Evolutionary conservation across 2,329 filamentous ascomycete species (phyloP), one percentile per base, ranked within the genome.

Genomic region (Grosmannia serpens): DNA sequence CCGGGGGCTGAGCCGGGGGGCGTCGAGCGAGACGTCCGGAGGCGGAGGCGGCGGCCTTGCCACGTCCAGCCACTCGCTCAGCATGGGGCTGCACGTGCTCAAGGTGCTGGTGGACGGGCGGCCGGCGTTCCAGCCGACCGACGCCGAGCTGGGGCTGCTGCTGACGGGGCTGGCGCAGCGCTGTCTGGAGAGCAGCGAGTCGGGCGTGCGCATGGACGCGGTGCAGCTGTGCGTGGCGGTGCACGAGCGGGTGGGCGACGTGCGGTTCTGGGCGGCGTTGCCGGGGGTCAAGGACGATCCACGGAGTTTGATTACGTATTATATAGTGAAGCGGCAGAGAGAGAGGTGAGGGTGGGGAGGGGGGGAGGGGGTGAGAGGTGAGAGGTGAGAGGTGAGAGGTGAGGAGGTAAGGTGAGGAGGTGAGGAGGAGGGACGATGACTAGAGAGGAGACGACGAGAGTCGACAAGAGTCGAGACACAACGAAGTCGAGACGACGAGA

Each of bases 291-390:
- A 82, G 66, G 87, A 90, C 63, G 87, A 89, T 63, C 83, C 87
- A 26, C 82, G 89, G 74, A 90, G 85, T 64, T 70, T 91, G 61
- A 84, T 91, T 65, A 91, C 86, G 11, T 91, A 91, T 68, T 91
- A 91, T 70, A 86, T 91, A 66, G 87, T 88, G 47, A 86, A 86
- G 76, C 77, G 78, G 68, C 83, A 86, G 70, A 74, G 82, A 56
- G 83, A 86, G 26, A 53, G 20, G 26, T 4, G 13, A 27, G n/a
- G 53, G 11, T 3, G 38, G 17, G 29, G 33, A 33, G 27, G 64
- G 59, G 26, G 55, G 20, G 26, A 6, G 13, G 41, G n/a, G 53
- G 11, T 3, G 38, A 24, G 29, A 17, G 22, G 49, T 24, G 1
- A 9, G 50, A 33, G 50, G 29, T n/a, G 46, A 22, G 46, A 26